Base-by-base conservation (phyloP, 2,329 filamentous ascomycete genomes). In the Diaporthe amygdali region DNA sequence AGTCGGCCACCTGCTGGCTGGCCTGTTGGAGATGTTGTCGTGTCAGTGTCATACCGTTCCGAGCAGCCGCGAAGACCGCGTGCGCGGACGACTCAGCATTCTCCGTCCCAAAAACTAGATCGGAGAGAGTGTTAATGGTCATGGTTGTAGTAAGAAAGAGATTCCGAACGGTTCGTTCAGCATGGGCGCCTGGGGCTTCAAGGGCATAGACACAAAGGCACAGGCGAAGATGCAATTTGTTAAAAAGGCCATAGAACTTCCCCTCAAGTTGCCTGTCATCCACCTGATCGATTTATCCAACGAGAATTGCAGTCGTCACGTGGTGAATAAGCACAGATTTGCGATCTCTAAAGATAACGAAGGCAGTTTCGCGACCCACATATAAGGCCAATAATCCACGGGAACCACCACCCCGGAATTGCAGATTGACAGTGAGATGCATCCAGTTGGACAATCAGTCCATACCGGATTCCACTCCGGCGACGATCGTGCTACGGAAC, bases 101-200 rank as follows among this genome's bases (percentile, higher is more conserved):
- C 15, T 25, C 64, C 3, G 64, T n/a, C 14, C 17, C 49, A 2
- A 67, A 67, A 20, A 67, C 6, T 12, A 67, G 49, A 15, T 34
- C 9, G 20, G 37, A 12, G 4, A 67, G 49, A 14, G 64, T 67
- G 4, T 59, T 4, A 14, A 20, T 4, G n/a, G 25, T 9, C 55
- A 59, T 59, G 2, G 27, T 44, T 44, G 22, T 9, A 59, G 15
- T 20, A 22, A 44, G 34, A 22, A 30, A 17, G 12, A 20, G 25
- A 9, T 1, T 17, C 7, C 3, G 8, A n/a, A 27, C 3, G 0
- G 6, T 20, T n/a, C 2, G 1, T 44, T 17, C 4, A 30, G 15
- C 20, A 44, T 44, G 15, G 9, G 6, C 4, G 10, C 22, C 3
- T 25, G 15, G 25, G 15, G 22, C 3, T 25, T 1, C 8, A 10